These are phyloP conservation scores for Aspergillus sp. DNA, from an alignment of 2,329 filamentous ascomycete species.

Conservation along the genomic window DNA sequence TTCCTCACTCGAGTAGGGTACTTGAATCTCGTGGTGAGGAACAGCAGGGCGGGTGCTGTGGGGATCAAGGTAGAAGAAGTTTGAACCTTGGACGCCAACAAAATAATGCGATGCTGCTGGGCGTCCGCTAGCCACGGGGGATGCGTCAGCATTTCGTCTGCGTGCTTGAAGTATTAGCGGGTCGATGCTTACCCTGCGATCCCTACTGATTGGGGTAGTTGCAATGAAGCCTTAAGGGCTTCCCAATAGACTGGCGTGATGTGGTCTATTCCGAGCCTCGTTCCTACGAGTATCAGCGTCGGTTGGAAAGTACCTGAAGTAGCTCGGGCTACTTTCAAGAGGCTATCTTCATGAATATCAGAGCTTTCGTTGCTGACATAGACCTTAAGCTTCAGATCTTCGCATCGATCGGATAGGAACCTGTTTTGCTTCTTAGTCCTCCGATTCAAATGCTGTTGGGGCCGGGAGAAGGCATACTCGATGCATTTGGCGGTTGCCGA, in stretches of 20 bases:
- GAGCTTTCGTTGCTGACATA: conserved; percentile 88
- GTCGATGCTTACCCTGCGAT: conserved; percentile 75
- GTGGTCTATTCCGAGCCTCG: conserved; percentile 87
- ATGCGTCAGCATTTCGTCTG: conserved; percentile 11
- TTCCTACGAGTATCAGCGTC: conserved; percentile 84
- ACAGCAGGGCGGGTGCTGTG: conserved; percentile 79
- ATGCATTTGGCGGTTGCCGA: conserved; percentile 94
- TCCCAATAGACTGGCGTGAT: conserved; percentile 95
- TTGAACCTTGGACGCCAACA: conserved; percentile 68
- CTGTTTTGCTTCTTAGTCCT: conserved; percentile 45
- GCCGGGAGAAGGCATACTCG: conserved; percentile 59
- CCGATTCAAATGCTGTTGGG: neutral
- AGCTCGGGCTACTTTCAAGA: conserved; percentile 73
- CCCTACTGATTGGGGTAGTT: conserved; percentile 89
- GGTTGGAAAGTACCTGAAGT: conserved; percentile 69
- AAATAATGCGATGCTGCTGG: conserved; percentile 87
- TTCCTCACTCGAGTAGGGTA: conserved; percentile 66
- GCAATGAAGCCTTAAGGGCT: conserved; percentile 78
- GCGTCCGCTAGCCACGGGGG: conserved; percentile 64
- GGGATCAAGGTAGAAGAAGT: conserved; percentile 93
- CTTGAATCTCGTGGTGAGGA: conserved; percentile 54
- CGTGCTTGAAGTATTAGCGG: neutral
- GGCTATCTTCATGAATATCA: conserved; percentile 89
- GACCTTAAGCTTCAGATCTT: conserved; percentile 66
- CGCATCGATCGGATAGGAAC: conserved; percentile 68